Base-by-base conservation (phyloP, 768 basidiomycete species). In the Rhizopogon vesiculosus region DNA sequence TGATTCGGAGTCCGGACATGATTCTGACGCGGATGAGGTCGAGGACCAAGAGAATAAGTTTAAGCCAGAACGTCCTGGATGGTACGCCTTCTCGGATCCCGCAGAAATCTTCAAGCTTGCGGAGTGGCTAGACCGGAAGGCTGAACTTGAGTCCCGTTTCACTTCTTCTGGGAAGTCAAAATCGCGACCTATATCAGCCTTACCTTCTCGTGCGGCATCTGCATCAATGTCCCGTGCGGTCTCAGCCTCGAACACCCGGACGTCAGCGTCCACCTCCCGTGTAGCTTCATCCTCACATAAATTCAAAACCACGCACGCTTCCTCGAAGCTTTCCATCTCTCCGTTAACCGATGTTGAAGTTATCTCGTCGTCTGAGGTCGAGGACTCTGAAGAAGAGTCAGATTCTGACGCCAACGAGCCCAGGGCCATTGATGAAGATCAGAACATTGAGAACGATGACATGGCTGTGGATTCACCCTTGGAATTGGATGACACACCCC, bases 61-160 rank as follows among this genome's bases (percentile, higher is more conserved):
- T 41, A 18, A 18, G 7, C 3, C 40, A 9, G 48, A 49, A 38
- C 8, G 19, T 49, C 19, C 48, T 15, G 35, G 48, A n/a, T 92
- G 90, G 90, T 91, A 89, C 87, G 86, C 78, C 12, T 85, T 91
- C 69, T 80, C 77, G 72, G 76, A 87, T 8, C 81, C 84, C 1
- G 71, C 71, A 39, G 87, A 91, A 56, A 83, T 92, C 56, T 64
- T 69, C 51, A 85, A 81, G 64, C 68, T 91, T 19, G 82, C 83
- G 2, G 77, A 83, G 50, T 91, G 87, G 86, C 70, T 89, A 33
- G 72, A 75, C 42, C 72, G 76, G 61, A 81, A 79, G 65, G 72
- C 76, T 49, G 75, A 70, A 16, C 64, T 82, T 19, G 69, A 75
- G 8, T 22, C 19, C 19, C 33, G 19, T 10, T 49, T 31, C 31